These are phyloP conservation scores for Blumeria graminis DNA, from an alignment of 2,329 filamentous ascomycete genomes.

Conservation along the genomic window DNA sequence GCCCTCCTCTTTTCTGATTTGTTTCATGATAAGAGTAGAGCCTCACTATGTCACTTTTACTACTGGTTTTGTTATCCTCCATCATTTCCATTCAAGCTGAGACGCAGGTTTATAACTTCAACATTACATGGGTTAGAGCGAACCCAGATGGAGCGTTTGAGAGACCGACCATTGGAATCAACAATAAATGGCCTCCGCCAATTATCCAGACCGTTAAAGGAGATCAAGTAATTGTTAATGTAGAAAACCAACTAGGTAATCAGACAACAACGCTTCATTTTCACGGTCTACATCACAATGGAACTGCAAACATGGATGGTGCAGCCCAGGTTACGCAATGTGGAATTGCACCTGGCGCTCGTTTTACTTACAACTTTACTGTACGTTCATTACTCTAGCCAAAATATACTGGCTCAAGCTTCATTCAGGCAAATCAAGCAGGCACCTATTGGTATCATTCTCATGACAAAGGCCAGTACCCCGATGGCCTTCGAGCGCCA, in stretches of 20 bases:
- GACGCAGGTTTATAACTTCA: constrained; percentile 35
- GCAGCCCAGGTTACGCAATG: constrained; percentile 42
- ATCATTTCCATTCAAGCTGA: constrained; percentile 1
- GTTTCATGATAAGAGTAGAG: too few species aligned
- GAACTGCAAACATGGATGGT: constrained; percentile 45
- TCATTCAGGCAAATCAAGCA: constrained; percentile 27
- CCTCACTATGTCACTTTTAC: too few species aligned
- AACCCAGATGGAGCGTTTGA: constrained; percentile 44
- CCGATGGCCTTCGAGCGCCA: constrained; percentile 31
- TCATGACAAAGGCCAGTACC: constrained; percentile 28
- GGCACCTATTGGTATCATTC: constrained; percentile 62
- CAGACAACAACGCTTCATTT: constrained; percentile 41
- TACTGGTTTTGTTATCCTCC: background rate
- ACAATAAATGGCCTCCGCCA: constrained; percentile 52
- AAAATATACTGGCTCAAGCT: constrained; percentile 13
- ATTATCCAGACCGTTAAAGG: constrained; percentile 36
- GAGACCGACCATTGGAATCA: constrained; percentile 52
- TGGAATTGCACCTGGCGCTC: constrained; percentile 34
- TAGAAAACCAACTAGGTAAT: constrained; percentile 22
- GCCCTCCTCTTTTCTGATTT: too few species aligned
- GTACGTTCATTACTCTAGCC: constrained; percentile 16
- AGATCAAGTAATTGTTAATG: constrained; percentile 23
- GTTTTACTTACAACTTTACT: constrained; percentile 44
- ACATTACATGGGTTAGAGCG: constrained; percentile 44
- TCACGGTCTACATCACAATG: constrained; percentile 47